These are phyloP conservation scores for Tolypocladium ophioglossoides DNA, from an alignment of 2,329 filamentous ascomycete species.

Conservation along the genomic window DNA sequence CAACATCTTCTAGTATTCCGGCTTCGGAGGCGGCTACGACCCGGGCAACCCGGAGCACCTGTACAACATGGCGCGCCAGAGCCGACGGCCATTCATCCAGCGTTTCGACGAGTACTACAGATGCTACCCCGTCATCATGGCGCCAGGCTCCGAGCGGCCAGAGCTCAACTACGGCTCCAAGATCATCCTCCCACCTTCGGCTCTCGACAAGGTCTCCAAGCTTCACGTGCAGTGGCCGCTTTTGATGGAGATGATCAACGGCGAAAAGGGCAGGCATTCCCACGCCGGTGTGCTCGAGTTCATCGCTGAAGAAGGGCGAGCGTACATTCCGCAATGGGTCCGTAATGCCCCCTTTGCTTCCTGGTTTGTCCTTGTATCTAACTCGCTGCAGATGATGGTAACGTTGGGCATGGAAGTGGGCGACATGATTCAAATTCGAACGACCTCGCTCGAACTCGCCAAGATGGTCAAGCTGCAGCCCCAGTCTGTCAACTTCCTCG, in stretches of 20 bases:
- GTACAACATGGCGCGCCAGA: conserved; percentile 35
- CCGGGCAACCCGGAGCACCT: conserved; percentile 36
- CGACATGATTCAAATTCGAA: conserved; percentile 90
- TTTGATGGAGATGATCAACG: conserved; percentile 92
- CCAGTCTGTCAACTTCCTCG: conserved; percentile 85
- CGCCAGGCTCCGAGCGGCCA: conserved; percentile 78
- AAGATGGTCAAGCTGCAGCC: conserved; percentile 94
- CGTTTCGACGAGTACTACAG: conserved; percentile 98
- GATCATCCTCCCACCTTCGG: conserved; percentile 92
- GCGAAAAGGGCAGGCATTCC: conserved; percentile 66
- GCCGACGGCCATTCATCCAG: conserved; percentile 44
- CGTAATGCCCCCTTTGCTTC: conserved; percentile 12
- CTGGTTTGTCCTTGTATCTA: conserved; percentile 3
- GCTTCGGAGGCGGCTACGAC: conserved; percentile 32
- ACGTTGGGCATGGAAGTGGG: conserved; percentile 81
- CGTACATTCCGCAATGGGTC: conserved; percentile 94
- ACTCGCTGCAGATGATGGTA: conserved; percentile 69
- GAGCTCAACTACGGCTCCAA: conserved; percentile 95
- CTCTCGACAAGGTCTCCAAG: conserved; percentile 90
- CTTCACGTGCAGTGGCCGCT: conserved; percentile 96
- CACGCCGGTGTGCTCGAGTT: conserved; percentile 96
- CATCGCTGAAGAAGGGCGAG: conserved; percentile 91
- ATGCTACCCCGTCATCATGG: conserved; percentile 92
- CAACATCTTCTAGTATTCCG: conserved; percentile 17
- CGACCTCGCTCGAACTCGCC: conserved; percentile 82